Conservation (phyloP, 306 rosid species). For the Vigna trinervia region DNA sequence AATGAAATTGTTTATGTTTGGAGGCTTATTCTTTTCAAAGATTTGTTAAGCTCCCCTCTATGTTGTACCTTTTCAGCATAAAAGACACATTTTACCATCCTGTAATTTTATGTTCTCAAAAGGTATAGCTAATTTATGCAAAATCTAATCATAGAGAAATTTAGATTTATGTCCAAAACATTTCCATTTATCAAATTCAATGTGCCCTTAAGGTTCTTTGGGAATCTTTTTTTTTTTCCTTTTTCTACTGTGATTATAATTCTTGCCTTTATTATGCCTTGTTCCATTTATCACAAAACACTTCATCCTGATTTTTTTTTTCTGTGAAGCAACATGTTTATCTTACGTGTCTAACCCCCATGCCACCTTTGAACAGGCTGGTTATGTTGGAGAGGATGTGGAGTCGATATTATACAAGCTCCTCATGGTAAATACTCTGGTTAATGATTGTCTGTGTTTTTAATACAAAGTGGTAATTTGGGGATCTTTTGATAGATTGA, state of each 20-base stretch:
- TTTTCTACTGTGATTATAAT: conserved; percentile 21
- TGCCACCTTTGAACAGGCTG: conserved; percentile 72
- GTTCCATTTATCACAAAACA: not conserved
- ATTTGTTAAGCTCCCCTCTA: conserved; percentile 2
- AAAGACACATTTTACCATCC: conserved; percentile 27
- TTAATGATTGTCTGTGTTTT: conserved; percentile 11
- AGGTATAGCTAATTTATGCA: conserved; percentile 8
- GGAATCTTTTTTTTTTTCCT: conserved; percentile 10
- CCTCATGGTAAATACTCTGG: conserved; percentile 66
- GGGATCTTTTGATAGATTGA: conserved; percentile 14
- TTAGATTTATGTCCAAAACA: not conserved
- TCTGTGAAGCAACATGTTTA: conserved; percentile 20
- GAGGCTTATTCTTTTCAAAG: conserved; percentile 17
- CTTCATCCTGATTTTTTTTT: conserved; percentile 33
- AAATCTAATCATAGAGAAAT: not conserved
- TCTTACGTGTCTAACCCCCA: conserved; percentile 34
- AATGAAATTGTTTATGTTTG: not conserved
- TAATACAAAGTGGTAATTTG: conserved; percentile 18
- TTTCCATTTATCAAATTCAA: conserved; percentile 32
- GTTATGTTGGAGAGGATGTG: conserved; percentile 99
- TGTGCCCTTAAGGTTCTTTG: not conserved
- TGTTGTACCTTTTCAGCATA: conserved; percentile 4
- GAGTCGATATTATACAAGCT: conserved; percentile 95
- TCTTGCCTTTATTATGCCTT: not conserved
- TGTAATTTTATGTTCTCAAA: conserved; percentile 20